Evolutionary conservation across 2,329 filamentous ascomycete species (phyloP).

Genomic region (Aspergillus japonicus): DNA sequence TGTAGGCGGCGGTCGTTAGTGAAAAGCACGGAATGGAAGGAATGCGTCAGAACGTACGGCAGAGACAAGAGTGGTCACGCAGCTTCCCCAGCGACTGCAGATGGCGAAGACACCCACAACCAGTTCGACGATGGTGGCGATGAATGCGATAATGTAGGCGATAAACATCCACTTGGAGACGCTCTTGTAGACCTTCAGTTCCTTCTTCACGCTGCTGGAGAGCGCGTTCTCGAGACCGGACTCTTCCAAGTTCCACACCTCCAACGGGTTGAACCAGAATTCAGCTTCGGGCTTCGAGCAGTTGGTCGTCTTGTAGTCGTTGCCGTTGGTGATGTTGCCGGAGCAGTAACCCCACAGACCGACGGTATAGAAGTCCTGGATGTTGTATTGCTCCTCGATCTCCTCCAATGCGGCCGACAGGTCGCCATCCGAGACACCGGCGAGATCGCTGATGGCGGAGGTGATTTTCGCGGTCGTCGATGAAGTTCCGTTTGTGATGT

Average conservation of each 20-base stretch:
- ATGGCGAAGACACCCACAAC: slow-evolving; percentile 77
- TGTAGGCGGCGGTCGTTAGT: slow-evolving; percentile 22
- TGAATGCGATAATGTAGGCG: slow-evolving; percentile 71
- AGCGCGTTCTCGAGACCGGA: slow-evolving; percentile 60
- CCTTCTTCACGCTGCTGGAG: slow-evolving; percentile 64
- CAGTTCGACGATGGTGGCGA: slow-evolving; percentile 69
- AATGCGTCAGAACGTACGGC: slow-evolving; percentile 51
- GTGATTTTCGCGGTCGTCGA: slow-evolving; percentile 40
- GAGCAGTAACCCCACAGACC: slow-evolving; percentile 86
- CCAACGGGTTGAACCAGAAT: slow-evolving; percentile 73
- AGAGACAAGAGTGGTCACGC: slow-evolving; percentile 76
- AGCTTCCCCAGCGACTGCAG: slow-evolving; percentile 77
- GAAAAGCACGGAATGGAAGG: slow-evolving; percentile 39
- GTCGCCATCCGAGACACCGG: slow-evolving; percentile 38
- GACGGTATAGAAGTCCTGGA: slow-evolving; percentile 77
- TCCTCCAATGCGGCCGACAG: slow-evolving; percentile 38
- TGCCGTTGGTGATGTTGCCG: slow-evolving; percentile 55
- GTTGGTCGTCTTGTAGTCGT: slow-evolving; percentile 51
- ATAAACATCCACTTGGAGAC: slow-evolving; percentile 81
- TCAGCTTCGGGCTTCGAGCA: slow-evolving; percentile 72
- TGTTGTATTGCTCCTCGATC: slow-evolving; percentile 50
- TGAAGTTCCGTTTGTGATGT: slow-evolving; percentile 49
- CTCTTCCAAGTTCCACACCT: slow-evolving; percentile 62
- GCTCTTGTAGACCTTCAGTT: slow-evolving; percentile 70
- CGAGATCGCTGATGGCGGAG: slow-evolving; percentile 29